Evolutionary conservation across 2,329 filamentous ascomycete species (phyloP), one percentile per base, ranked within the genome.

Genomic region (Ophiobolus disseminans): DNA sequence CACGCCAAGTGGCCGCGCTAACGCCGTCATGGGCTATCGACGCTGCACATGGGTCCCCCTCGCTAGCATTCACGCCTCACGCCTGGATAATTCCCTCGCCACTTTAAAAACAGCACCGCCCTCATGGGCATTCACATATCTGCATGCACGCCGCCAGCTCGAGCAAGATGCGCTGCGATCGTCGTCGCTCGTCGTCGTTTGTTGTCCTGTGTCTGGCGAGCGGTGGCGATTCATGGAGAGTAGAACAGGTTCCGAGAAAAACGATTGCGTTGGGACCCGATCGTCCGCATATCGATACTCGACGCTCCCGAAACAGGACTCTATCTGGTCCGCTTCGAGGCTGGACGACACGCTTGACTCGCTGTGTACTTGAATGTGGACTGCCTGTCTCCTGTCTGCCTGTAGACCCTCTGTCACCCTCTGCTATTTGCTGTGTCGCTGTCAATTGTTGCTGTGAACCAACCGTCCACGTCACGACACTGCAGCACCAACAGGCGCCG

Each of bases 11-110:
- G 16, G 21, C 54, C 51, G 42, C 48, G 37, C 57, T 64, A 65
- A 62, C 45, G 59, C 55, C 35, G 55, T 60, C 50, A 55, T 26
- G 51, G 49, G 52, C 43, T 36, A n/a, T 36, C 36, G 28, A 40
- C 36, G 48, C 53, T 42, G 41, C 36, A 57, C 62, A 63, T 61
- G 60, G 62, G 52, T 62, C 50, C 51, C 50, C 58, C 53, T 61
- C 57, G 57, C 55, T 55, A 55, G 53, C 51, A 52, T 57, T 56
- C 46, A 61, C 50, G 50, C 42, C 48, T 50, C 48, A 52, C 35
- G 45, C 45, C 56, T 53, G 54, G 57, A 31, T 39, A 16, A 9
- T 19, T n/a, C 8, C 26, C 21, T 60, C 46, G 60, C 60, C 62
- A 50, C 60, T 51, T 41, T 54, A 53, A 50, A 58, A 53, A 49